Evolutionary conservation across 306 rosid species (phyloP).

Genomic region (Alnus glutinosa): DNA sequence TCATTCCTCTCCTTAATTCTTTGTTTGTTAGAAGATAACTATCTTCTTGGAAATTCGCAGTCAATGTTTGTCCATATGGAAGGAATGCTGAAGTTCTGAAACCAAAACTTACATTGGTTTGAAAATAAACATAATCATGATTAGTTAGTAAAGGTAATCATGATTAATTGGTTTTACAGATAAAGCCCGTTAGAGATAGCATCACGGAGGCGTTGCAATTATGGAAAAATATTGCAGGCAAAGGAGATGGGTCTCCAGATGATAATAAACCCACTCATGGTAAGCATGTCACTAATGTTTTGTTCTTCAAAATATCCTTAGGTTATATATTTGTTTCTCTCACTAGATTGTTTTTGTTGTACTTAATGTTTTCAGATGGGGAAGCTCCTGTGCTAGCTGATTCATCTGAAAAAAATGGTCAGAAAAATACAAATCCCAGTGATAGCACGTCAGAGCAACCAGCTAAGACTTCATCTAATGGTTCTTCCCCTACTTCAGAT

Average conservation of each 20-base stretch:
- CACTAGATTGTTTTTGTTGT: constrained; percentile 13
- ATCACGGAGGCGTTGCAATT: constrained; percentile 87
- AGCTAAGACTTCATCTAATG: constrained; percentile 52
- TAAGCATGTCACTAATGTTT: constrained; percentile 36
- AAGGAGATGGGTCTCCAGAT: constrained; percentile 62
- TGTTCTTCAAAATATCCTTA: constrained; percentile 9
- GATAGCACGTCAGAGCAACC: constrained; percentile 49
- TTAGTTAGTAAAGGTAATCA: constrained; percentile 7
- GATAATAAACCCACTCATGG: constrained; percentile 55
- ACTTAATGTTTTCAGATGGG: constrained; percentile 38
- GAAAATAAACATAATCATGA: background rate
- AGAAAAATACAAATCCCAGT: constrained; percentile 40
- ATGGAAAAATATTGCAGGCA: constrained; percentile 82
- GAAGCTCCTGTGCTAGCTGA: constrained; percentile 46
- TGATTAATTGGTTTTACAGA: constrained; percentile 51
- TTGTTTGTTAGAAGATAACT: background rate
- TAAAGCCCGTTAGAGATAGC: constrained; percentile 92
- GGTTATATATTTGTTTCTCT: constrained; percentile 27
- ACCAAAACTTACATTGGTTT: constrained; percentile 2
- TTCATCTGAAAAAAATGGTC: constrained; percentile 49
- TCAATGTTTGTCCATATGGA: background rate
- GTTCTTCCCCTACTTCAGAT: constrained; percentile 52
- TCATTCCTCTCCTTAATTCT: constrained; percentile 1
- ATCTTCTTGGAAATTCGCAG: background rate
- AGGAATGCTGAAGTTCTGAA: background rate